These are phyloP conservation scores for Theobroma cacao DNA, from an alignment of 345 rosid genomes.

Conservation along the genomic window DNA sequence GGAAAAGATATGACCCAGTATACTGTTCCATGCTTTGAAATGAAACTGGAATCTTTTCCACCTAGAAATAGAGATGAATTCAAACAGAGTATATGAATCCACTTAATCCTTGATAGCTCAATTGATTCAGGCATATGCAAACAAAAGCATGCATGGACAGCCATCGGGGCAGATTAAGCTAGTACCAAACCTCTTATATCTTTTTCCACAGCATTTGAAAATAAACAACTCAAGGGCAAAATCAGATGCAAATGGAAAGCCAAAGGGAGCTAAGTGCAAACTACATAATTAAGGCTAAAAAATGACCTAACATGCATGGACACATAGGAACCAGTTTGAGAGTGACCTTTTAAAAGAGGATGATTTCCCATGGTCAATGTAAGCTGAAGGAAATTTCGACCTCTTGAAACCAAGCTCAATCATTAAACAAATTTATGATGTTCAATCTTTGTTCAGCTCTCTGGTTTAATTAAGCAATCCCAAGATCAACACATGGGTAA, in stretches of 20 bases:
- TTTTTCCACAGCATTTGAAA: no score
- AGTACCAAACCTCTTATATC: no score
- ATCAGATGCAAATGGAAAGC: no score
- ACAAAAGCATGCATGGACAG: not conserved
- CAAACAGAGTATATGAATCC: no score
- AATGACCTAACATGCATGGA: not conserved
- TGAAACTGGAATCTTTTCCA: slow-evolving; percentile 28
- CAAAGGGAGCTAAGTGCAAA: no score
- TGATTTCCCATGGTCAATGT: not conserved
- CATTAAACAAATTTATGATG: not conserved
- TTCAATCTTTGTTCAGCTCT: no score
- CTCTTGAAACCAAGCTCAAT: no score
- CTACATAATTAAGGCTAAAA: not conserved
- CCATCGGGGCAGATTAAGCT: no score
- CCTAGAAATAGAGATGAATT: slow-evolving; percentile 15
- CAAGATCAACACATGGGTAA: not conserved
- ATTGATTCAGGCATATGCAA: not conserved
- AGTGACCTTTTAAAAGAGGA: not conserved
- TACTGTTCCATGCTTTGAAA: slow-evolving; percentile 26
- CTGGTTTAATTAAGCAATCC: no score
- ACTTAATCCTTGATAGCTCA: not conserved
- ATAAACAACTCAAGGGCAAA: no score
- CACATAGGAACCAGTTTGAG: not conserved
- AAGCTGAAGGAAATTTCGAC: not conserved
- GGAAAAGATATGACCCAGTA: slow-evolving; percentile 24